Conservation (phyloP, 345 rosid species). For the Eucalyptus virginea region DNA sequence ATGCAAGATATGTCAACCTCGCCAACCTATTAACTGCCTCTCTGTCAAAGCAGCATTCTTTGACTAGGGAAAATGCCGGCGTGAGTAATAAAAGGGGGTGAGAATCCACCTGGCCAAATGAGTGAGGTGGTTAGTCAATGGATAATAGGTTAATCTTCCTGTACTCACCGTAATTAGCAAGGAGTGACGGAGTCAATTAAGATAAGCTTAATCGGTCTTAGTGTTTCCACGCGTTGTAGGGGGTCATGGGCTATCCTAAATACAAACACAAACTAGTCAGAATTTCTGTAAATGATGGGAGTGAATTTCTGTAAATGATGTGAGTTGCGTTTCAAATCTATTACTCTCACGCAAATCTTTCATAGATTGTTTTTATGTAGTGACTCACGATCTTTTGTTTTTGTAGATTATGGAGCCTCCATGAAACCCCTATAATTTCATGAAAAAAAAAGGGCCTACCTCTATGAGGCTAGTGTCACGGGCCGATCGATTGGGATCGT, state of each 20-base stretch:
- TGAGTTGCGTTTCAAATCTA: background rate
- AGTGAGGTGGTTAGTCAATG: background rate
- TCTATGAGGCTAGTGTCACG: too few species aligned
- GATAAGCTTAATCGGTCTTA: too few species aligned
- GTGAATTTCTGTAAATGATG: conserved; percentile 68
- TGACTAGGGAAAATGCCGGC: background rate
- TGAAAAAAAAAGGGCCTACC: too few species aligned
- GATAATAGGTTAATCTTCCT: background rate
- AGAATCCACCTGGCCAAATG: background rate
- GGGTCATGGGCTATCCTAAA: conserved; percentile 19
- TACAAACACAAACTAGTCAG: conserved; percentile 78
- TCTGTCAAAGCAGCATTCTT: background rate
- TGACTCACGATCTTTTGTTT: background rate
- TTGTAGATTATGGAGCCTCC: too few species aligned
- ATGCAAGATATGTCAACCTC: background rate
- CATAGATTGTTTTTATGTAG: background rate
- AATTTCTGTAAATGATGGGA: conserved; percentile 65
- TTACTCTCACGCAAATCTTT: background rate
- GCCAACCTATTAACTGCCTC: background rate
- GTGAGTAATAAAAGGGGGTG: background rate
- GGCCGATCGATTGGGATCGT: too few species aligned
- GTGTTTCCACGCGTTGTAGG: too few species aligned
- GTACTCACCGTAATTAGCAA: background rate
- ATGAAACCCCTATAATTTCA: too few species aligned
- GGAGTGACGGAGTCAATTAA: background rate